phyloP scores from a whole-genome alignment of 129 eudicot genomes.

The Rutidosis leptorrhynchoides region DNA sequence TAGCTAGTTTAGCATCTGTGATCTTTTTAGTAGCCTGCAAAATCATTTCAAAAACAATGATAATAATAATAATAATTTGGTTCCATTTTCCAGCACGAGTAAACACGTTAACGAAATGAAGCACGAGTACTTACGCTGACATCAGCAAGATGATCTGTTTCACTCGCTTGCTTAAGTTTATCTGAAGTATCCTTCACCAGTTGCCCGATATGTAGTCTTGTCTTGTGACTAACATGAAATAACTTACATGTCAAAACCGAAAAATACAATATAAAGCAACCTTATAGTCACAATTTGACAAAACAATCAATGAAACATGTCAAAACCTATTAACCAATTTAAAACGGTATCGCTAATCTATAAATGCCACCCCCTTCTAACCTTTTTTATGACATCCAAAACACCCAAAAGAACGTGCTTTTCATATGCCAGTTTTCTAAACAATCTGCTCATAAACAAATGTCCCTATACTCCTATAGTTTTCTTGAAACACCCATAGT shows the following conservation, averaged over 20 bases:
- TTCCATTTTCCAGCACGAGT: conserved; percentile 3
- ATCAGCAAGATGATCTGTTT: conserved; percentile 47
- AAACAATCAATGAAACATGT: neutral
- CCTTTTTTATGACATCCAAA: neutral
- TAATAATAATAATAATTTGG: neutral
- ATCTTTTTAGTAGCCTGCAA: conserved; percentile 61
- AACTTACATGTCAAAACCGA: conserved; percentile 10
- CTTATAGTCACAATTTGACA: neutral
- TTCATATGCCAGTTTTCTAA: neutral
- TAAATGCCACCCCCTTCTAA: neutral
- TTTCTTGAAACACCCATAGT: neutral
- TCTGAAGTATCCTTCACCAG: conserved; percentile 74
- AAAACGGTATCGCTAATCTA: neutral
- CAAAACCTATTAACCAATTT: neutral
- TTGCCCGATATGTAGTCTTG: conserved; percentile 60
- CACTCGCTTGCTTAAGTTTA: conserved; percentile 70
- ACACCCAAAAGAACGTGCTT: neutral
- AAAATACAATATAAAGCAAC: neutral
- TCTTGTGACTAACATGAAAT: conserved; percentile 46
- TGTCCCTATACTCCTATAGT: neutral
- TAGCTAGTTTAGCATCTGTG: conserved; percentile 79
- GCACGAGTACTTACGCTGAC: conserved; percentile 45
- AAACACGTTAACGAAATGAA: neutral
- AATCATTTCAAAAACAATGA: neutral
- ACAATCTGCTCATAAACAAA: neutral